Evolutionary conservation across 2,329 filamentous ascomycete genomes (phyloP).

Genomic region (Myriosclerotinia scirpicola): DNA sequence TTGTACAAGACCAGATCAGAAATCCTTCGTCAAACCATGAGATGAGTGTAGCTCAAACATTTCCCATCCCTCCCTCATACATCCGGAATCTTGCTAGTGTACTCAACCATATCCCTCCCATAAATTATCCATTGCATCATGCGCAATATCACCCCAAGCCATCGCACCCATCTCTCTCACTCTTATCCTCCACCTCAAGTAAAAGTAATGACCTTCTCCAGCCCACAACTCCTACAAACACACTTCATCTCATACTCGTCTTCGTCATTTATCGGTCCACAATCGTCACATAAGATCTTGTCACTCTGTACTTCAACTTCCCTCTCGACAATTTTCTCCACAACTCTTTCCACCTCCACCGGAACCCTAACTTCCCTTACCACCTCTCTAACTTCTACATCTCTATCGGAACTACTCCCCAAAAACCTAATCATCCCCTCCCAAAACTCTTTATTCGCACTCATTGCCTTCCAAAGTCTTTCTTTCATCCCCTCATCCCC

Average conservation of each 20-base stretch:
- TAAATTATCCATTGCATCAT: no score
- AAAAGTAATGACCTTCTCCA: constrained; percentile 31
- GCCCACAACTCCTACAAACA: constrained; percentile 29
- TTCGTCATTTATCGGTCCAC: constrained; percentile 28
- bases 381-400: constrained; percentile 12
- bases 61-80: no score
- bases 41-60: no score
- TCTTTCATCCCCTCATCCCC: constrained; percentile 13
- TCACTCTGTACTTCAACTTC: constrained; percentile 15
- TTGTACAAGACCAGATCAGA: no score
- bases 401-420: neutral
- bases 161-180: no score
- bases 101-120: no score
- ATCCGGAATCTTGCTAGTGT: no score
- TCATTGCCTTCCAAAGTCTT: constrained; percentile 26
- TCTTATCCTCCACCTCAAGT: constrained; percentile 31
- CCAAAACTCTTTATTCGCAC: constrained; percentile 30
- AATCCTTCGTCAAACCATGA: no score
- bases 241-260: constrained; percentile 27
- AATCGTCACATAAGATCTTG: constrained; percentile 28
- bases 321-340: constrained; percentile 16
- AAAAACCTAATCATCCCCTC: constrained; percentile 27
- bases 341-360: constrained; percentile 27
- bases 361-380: constrained; percentile 31
- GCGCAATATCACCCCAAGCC: no score